Evolutionary conservation across 257 asterid species (phyloP).

Genomic region (Solanum corneliomulleri): DNA sequence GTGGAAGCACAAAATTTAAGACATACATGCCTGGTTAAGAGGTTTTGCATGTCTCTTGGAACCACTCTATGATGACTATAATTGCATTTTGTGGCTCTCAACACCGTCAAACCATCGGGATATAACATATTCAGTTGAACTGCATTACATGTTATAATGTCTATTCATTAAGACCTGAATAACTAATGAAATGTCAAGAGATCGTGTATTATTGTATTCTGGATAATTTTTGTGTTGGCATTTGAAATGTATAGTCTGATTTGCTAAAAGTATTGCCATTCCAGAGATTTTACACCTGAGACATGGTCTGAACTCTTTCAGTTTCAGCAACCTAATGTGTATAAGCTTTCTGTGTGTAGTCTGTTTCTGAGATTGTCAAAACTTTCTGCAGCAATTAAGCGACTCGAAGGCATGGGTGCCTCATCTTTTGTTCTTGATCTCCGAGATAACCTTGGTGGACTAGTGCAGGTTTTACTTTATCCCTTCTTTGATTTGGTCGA

Average conservation of each 20-base stretch:
- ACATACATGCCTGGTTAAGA: not conserved
- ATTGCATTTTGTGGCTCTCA: not conserved
- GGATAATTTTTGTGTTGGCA: not conserved
- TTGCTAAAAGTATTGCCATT: not conserved
- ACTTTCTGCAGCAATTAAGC: constrained; percentile 60
- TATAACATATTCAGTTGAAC: not conserved
- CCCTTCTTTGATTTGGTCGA: not conserved
- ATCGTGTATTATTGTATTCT: not conserved
- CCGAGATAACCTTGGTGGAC: constrained; percentile 97
- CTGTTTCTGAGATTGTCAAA: not conserved
- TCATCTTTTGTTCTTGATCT: constrained; percentile 86
- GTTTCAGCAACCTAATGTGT: not conserved
- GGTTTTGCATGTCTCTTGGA: not conserved
- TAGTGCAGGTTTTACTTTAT: constrained; percentile 66
- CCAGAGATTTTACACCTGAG: not conserved
- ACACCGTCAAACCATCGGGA: not conserved
- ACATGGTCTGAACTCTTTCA: not conserved
- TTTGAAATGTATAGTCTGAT: not conserved
- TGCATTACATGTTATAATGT: not conserved
- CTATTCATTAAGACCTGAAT: not conserved
- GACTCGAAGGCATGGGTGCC: constrained; percentile 89
- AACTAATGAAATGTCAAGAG: not conserved
- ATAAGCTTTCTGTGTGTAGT: not conserved
- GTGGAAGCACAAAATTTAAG: not conserved
- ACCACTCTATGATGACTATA: not conserved